Conservation (phyloP, 2,329 filamentous ascomycete genomes). For the Domatiomyces globalis region DNA sequence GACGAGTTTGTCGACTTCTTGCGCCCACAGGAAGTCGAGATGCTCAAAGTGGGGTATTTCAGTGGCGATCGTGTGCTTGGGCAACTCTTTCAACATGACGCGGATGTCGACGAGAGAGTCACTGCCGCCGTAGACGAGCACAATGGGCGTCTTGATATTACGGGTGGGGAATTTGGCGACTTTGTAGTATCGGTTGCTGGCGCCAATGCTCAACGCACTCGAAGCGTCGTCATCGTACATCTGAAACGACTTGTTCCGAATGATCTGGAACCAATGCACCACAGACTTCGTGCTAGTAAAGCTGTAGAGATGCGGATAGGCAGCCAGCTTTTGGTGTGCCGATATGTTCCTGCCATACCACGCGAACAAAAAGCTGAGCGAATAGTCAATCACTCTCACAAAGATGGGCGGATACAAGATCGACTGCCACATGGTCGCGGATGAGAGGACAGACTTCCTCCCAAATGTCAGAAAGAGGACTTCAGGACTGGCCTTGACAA, state of each 20-base stretch:
- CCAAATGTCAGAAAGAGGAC: slow-evolving; percentile 89
- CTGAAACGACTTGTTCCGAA: slow-evolving; percentile 87
- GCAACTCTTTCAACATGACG: slow-evolving; percentile 80
- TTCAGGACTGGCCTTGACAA: slow-evolving; percentile 85
- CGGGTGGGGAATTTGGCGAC: slow-evolving; percentile 91
- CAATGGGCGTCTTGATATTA: slow-evolving; percentile 92
- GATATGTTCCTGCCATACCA: slow-evolving; percentile 80
- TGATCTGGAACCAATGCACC: slow-evolving; percentile 99
- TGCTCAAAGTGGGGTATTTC: slow-evolving; percentile 91
- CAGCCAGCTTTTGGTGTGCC: slow-evolving; percentile 76
- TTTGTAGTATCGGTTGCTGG: slow-evolving; percentile 76
- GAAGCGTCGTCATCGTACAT: slow-evolving; percentile 96
- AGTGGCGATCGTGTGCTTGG: slow-evolving; percentile 67
- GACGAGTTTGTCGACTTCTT: slow-evolving; percentile 67
- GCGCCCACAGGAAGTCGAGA: slow-evolving; percentile 89
- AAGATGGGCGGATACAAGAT: slow-evolving; percentile 92
- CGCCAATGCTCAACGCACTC: slow-evolving; percentile 55
- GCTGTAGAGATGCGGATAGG: slow-evolving; percentile 90
- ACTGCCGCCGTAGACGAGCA: slow-evolving; percentile 81
- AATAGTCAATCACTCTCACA: slow-evolving; percentile 69
- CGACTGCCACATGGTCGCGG: slow-evolving; percentile 93
- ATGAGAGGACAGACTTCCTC: slow-evolving; percentile 76
- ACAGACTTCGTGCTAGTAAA: slow-evolving; percentile 95
- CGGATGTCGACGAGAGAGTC: slow-evolving; percentile 91
- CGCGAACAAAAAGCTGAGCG: slow-evolving; percentile 70